Percentiles rank a stretch among this genome's conserved stretches.
Evolutionary conservation across 1,284 basidiomycete species (phyloP).

Genomic region (Coniophora puteana): DNA sequence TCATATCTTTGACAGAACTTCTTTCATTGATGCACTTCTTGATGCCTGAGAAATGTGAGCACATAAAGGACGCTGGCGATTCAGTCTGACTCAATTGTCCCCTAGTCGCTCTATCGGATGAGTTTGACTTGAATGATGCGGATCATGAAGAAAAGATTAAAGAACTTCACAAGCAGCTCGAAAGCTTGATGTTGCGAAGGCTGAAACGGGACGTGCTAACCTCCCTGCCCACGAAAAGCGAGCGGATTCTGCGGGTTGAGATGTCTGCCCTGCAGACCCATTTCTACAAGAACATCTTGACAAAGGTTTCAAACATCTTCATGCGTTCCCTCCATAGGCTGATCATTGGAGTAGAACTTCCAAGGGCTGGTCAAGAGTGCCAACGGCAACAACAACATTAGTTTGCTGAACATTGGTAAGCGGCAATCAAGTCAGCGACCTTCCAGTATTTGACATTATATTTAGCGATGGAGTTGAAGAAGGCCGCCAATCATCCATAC

Average conservation of each 20-base stretch:
- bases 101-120: conserved; percentile 79
- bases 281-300: conserved; percentile 99
- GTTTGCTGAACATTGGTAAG: conserved; percentile 92
- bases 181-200: conserved; percentile 92
- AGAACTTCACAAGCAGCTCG: conserved; percentile 90
- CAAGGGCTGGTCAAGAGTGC: conserved; percentile 87
- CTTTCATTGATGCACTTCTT: conserved; percentile 98
- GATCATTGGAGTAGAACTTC: conserved; percentile 85
- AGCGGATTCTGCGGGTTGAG: conserved; percentile 96
- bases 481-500: conserved; percentile 97
- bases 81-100: conserved; percentile 13
- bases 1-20: conserved; percentile 60
- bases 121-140: conserved; percentile 91
- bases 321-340: conserved; percentile 1
- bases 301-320: conserved; percentile 55
- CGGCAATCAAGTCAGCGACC: conserved; percentile 18
- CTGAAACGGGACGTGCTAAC: conserved; percentile 98
- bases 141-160: conserved; percentile 96
- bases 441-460: conserved; percentile 5
- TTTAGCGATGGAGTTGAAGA: conserved; percentile 92
- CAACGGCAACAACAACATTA: conserved; percentile 82
- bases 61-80: conserved; percentile 5
- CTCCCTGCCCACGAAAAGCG: conserved; percentile 95
- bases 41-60: conserved; percentile 94
- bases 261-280: conserved; percentile 97